Percentiles rank a stretch among this genome's conserved stretches.
These are phyloP conservation scores for Eutrema heterophyllum DNA, from an alignment of 345 rosid genomes.

Conservation along the genomic window DNA sequence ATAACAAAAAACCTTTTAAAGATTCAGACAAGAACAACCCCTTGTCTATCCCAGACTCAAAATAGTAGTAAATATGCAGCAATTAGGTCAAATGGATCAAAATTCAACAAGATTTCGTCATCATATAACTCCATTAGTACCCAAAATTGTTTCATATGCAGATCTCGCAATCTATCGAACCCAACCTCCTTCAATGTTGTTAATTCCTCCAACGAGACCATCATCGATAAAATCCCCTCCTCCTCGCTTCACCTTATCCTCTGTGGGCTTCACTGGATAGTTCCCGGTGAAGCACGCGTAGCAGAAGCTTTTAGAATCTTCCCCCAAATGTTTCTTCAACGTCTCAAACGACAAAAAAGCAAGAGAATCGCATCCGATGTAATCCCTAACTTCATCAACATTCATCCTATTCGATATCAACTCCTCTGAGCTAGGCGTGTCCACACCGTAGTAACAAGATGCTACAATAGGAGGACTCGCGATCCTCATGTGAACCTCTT, in stretches of 20 bases:
- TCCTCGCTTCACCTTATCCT: conserved; percentile 71
- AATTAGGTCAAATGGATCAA: conserved; percentile 26
- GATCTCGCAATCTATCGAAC: conserved; percentile 29
- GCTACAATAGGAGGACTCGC: conserved; percentile 93
- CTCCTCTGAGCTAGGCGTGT: conserved; percentile 89
- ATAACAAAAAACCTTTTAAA: conserved; percentile 1
- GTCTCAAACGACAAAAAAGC: conserved; percentile 74
- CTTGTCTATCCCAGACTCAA: conserved; percentile 10
- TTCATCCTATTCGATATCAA: conserved; percentile 89
- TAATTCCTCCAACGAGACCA: conserved; percentile 72
- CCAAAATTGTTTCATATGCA: conserved; percentile 23
- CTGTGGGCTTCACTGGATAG: conserved; percentile 71
- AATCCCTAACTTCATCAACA: conserved; percentile 66
- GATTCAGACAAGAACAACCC: conserved; percentile 23
- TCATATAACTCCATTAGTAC: conserved; percentile 30
- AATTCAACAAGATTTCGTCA: conserved; percentile 25
- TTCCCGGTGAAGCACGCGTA: conserved; percentile 90
- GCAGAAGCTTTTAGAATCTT: conserved; percentile 56
- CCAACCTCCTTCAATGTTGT: conserved; percentile 82
- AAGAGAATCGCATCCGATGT: conserved; percentile 74
- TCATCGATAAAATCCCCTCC: conserved; percentile 87
- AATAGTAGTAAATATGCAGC: background rate
- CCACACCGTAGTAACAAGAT: conserved; percentile 92
- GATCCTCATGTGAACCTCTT: conserved; percentile 96
- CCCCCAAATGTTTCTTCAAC: conserved; percentile 51